Evolutionary conservation across 257 asterid species (phyloP), one percentile per base, ranked within the genome.

Genomic region (Avicennia marina): DNA sequence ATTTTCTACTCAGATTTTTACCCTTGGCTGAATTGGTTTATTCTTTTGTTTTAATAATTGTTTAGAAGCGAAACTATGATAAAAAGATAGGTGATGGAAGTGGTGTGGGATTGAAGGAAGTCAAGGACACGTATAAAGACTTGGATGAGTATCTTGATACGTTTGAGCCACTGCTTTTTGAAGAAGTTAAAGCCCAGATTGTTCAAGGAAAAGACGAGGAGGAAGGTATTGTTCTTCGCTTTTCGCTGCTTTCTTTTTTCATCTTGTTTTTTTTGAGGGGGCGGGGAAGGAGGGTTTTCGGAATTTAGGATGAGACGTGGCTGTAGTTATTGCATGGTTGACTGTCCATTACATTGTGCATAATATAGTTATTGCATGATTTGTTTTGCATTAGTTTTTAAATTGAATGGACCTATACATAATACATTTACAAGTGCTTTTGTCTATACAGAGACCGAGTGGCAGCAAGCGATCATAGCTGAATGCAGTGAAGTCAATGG

Each of bases 141-240:
- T 94, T 84, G 27, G 84, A 83, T 38, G 97, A 89, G 18, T 93
- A 93, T 75, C 60, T 89, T 26, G 51, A 68, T 20, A 84, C 87
- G 17, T 93, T 78, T 66, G 97, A 83, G 83, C 98, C 98, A 13
- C 75, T 93, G 72, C 82, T 93, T 42, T 89, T 93, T 58, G 98
- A 93, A 75, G 98, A 93, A 64, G 98, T 79, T 26, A 93, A 93
- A 74, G 94, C 95, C 15, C 95, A 81, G 71, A 93, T 93, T 64
- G 55, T 73, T 53, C 82, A 81, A 68, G 64, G 67, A 2, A 80
- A 76, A 45, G 81, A 81, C 7, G 85, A 81, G 38, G 97, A 84
- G 64, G 90, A 74, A 53, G 90, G 95, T 89, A 31, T 33, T 18
- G 29, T 16, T 13, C 44, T 69, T 12, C 52, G 13, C 26, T 39